Conservation (phyloP, 1,284 basidiomycete species). For the Heterobasidion occidentale region DNA sequence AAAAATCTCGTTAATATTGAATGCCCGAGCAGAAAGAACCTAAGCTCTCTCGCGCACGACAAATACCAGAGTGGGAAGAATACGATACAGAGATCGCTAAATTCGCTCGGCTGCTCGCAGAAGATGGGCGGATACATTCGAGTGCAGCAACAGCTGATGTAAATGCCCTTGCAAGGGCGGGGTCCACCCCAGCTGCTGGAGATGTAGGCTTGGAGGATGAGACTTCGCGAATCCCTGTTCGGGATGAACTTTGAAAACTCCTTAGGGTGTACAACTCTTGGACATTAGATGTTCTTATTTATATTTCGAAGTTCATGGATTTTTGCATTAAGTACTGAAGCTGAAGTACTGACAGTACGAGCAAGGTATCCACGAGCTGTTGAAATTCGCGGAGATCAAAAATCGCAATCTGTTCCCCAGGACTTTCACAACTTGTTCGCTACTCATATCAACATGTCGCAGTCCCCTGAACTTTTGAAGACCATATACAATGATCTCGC, state of each 20-base stretch:
- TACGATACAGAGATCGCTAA: conserved; percentile 79
- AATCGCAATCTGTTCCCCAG: neutral
- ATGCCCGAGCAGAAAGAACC: conserved; percentile 75
- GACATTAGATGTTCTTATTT: too few species aligned
- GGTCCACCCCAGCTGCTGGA: neutral
- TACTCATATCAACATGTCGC: neutral
- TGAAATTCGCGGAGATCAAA: neutral
- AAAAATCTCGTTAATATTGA: neutral
- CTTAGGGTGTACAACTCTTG: too few species aligned
- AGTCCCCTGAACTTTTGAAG: neutral
- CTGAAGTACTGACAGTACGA: neutral
- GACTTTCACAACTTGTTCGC: neutral
- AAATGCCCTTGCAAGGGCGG: conserved; percentile 60
- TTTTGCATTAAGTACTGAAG: neutral
- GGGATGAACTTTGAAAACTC: conserved; percentile 8
- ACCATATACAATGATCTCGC: neutral
- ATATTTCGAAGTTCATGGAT: too few species aligned
- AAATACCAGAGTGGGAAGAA: conserved; percentile 96
- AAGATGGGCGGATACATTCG: conserved; percentile 57
- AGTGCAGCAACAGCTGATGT: conserved; percentile 63
- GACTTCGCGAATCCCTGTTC: neutral
- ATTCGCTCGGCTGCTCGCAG: conserved; percentile 62
- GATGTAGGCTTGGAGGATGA: neutral
- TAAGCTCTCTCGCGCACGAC: conserved; percentile 85
- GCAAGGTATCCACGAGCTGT: neutral